phyloP scores from a whole-genome alignment of 805 yeast genomes.

The Scheffersomyces spartinae region DNA sequence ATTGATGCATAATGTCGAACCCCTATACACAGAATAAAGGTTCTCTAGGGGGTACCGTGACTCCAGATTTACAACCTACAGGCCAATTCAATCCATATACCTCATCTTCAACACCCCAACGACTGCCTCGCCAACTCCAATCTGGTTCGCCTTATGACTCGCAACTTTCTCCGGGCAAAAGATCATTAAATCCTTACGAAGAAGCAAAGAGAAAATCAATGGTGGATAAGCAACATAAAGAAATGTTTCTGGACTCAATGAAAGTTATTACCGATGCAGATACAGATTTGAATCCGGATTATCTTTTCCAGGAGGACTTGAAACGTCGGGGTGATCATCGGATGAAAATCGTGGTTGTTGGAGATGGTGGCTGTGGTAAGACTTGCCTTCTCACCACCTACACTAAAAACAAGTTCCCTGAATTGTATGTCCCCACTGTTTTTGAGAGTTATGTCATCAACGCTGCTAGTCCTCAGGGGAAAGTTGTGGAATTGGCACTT shows the following conservation, averaged over 20 bases:
- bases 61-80: too few relatives aligned
- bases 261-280: conserved; percentile 23
- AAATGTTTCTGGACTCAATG: conserved; percentile 13
- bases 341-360: conserved; percentile 68
- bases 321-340: conserved; percentile 8
- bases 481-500: conserved; percentile 63
- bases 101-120: too few relatives aligned
- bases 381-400: conserved; percentile 64
- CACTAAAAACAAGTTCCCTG: conserved; percentile 60
- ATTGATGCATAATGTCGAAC: too few relatives aligned
- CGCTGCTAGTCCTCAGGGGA: conserved; percentile 61
- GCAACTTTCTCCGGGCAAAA: too few relatives aligned
- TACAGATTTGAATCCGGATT: conserved; percentile 25
- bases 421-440: conserved; percentile 67
- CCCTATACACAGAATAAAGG: too few relatives aligned
- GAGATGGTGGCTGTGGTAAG: conserved; percentile 90
- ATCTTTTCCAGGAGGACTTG: conserved; percentile 18
- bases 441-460: conserved; percentile 67
- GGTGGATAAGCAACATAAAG: conserved; percentile 12
- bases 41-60: too few relatives aligned
- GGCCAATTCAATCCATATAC: too few relatives aligned
- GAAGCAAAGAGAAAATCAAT: conserved; percentile 11
- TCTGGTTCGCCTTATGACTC: too few relatives aligned
- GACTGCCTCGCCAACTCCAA: too few relatives aligned
- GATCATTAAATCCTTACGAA: conserved; percentile 16